phyloP scores from a whole-genome alignment of 352 stramenopile genomes.

The Phytopythium aichiense region DNA sequence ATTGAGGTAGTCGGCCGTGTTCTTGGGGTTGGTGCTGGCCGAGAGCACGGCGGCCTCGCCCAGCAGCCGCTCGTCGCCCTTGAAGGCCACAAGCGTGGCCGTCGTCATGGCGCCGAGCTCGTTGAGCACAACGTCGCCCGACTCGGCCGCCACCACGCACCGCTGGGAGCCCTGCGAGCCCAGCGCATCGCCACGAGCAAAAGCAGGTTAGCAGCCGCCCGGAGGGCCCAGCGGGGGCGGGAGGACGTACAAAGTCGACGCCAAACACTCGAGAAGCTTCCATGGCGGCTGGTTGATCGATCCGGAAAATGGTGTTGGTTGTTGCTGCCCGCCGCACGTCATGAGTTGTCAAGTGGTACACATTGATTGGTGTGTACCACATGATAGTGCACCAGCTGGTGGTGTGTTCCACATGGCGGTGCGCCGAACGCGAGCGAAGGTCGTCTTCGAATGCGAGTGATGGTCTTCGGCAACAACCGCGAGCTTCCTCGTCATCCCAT shows the following conservation, averaged over 20 bases:
- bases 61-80: conserved; percentile 77
- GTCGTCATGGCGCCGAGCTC: conserved; percentile 87
- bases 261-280: conserved; percentile 50
- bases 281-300: background rate
- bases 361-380: background rate
- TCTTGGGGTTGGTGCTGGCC: conserved; percentile 78
- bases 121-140: conserved; percentile 84
- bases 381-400: too few species aligned
- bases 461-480: background rate
- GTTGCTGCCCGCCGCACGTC: background rate
- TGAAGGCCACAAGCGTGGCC: conserved; percentile 86
- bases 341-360: background rate
- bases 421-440: background rate
- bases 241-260: conserved; percentile 68
- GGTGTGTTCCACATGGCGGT: background rate
- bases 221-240: background rate
- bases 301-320: background rate
- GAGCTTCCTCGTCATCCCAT: background rate
- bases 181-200: background rate
- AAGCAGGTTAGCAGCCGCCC: background rate
- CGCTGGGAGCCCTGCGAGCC: conserved; percentile 58
- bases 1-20: conserved; percentile 74
- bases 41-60: conserved; percentile 84
- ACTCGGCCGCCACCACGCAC: conserved; percentile 65
- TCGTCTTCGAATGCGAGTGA: background rate